These are phyloP conservation scores for Colletotrichum somersetense DNA, from an alignment of 2,329 filamentous ascomycete genomes.

Conservation along the genomic window DNA sequence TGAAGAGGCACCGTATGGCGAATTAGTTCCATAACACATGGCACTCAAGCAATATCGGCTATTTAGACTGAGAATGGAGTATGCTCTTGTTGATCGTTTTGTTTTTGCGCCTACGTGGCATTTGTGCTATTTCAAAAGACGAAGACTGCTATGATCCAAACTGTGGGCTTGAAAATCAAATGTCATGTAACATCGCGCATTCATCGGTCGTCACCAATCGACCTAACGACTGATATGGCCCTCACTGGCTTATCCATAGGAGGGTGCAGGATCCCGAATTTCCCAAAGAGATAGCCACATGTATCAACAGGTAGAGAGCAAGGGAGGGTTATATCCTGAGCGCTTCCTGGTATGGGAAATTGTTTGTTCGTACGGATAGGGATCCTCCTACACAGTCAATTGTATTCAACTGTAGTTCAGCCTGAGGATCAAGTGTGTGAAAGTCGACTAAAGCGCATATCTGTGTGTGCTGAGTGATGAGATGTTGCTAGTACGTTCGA, in stretches of 20 bases:
- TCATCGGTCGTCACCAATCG: conserved; percentile 14
- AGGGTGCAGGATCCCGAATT: conserved; percentile 30
- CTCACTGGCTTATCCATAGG: conserved; percentile 15
- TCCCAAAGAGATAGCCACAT: conserved; percentile 17
- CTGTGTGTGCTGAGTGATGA: background rate
- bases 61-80: background rate
- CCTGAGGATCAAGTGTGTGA: background rate
- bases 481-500: conserved; percentile 1
- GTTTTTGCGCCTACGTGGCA: background rate
- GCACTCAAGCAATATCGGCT: too few relatives aligned
- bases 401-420: background rate
- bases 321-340: rapidly evolving
- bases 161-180: background rate
- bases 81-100: background rate
- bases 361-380: background rate
- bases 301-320: rapidly evolving
- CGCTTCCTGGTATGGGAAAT: rapidly evolving
- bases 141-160: background rate
- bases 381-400: background rate
- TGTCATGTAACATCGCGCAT: conserved; percentile 11
- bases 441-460: background rate
- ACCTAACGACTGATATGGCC: conserved; percentile 4
- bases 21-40: too few relatives aligned
- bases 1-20: background rate
- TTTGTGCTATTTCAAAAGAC: rapidly evolving